Evolutionary conservation across 805 yeast genomes (phyloP), one percentile per base, ranked within the genome.

Genomic region (Wickerhamomyces silvicola): DNA sequence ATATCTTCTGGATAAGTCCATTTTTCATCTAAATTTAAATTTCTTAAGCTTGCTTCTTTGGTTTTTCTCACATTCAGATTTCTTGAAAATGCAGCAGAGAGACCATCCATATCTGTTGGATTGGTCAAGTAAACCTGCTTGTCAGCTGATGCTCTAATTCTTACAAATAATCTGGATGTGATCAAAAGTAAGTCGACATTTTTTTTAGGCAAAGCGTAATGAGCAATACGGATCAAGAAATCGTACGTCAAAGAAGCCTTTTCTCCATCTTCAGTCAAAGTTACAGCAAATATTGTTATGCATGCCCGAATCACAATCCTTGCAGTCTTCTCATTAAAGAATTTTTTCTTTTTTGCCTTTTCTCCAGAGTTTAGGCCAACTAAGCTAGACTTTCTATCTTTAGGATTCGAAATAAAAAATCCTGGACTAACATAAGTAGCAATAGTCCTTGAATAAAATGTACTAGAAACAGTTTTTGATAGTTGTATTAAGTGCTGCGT

Each of bases 1-100:
- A 71, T 46, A 0, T 54, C 47, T 40, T 81, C 88, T 0, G 88
- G 90, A 43, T 65, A 78, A 5, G 56, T 52, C 90, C 88, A 81
- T 35, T 56, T 44, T 21, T 58, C 50, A 17, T 49, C 47, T 18
- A 56, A 42, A 5, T 42, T 48, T 10, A 46, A 24, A 17, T 47
- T 47, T 12, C 30, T 22, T 2, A 36, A 25, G 10, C 31, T 26
- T 4, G 35, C 13, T 5, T 39, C 57, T 28, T 28, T 37, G 7
- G 38, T 43, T 32, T 43, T 41, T 49, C 42, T 52, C 23, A 47
- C 38, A 13, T 48, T 54, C 18, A 54, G 46, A 37, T 73, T 72
- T 47, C 85, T 62, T 5, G 70, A 66, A 32, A 81, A 64, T 0
- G 75, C 68, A 3, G 77, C 70, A 8, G 85, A 72, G 12, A 81